Conservation (phyloP, 257 asterid species). For the Rauvolfia tetraphylla region DNA sequence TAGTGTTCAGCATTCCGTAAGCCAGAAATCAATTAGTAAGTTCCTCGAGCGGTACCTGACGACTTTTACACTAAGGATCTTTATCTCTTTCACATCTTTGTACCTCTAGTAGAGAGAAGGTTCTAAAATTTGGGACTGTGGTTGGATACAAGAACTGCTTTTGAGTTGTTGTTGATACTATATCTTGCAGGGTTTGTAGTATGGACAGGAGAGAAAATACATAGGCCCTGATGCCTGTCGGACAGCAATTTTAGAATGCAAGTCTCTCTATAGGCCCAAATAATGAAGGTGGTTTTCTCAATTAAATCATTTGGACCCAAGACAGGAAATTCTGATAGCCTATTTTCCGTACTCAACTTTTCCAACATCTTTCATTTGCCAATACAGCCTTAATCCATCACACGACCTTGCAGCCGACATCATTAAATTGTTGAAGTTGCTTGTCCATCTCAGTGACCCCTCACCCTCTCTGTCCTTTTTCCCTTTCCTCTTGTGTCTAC, state of each 20-base stretch:
- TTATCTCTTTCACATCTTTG: not conserved
- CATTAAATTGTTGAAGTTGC: not conserved
- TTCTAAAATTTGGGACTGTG: not conserved
- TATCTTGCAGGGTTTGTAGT: not conserved
- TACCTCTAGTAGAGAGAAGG: not conserved
- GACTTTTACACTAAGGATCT: not conserved
- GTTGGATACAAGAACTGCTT: not conserved
- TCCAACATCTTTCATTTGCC: not conserved
- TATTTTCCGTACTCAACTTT: not conserved
- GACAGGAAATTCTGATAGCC: not conserved
- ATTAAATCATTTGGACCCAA: too few relatives aligned
- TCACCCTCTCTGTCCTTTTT: too few relatives aligned
- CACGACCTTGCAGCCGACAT: not conserved
- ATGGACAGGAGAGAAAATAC: not conserved
- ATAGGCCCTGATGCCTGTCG: not conserved
- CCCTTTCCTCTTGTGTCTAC: not conserved
- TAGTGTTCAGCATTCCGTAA: not conserved
- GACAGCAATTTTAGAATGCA: not conserved
- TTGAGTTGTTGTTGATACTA: not conserved
- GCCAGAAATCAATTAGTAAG: not conserved
- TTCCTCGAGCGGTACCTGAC: not conserved
- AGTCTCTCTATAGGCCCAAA: not conserved
- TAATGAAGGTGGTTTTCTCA: not conserved
- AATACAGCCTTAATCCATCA: not conserved
- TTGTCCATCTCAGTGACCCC: not conserved